A percentile compares a stretch with the other conserved stretches of the same genome.
Evolutionary conservation across 163 green algal genomes (phyloP).

Genomic region (Scenedesmus sp.): DNA sequence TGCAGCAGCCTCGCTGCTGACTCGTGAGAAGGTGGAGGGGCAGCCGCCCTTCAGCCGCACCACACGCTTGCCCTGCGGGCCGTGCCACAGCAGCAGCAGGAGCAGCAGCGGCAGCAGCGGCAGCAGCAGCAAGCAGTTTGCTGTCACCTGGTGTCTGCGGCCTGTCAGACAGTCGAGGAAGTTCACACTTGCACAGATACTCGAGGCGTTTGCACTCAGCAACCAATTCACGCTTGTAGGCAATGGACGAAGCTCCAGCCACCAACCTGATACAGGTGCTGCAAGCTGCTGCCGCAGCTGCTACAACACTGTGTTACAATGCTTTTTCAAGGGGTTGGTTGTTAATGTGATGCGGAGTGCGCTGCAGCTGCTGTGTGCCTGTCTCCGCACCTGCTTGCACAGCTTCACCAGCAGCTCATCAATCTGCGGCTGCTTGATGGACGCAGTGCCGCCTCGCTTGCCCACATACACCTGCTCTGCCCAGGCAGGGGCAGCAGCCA

Average conservation of each 20-base stretch:
- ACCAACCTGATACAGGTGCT: background rate
- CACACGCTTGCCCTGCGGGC: constrained; percentile 64
- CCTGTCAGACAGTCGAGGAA: too few species aligned
- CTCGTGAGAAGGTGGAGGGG: constrained; percentile 74
- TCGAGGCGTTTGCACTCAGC: too few species aligned
- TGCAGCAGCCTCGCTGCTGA: constrained; percentile 70
- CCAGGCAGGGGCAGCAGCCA: constrained; percentile 51
- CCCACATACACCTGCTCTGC: constrained; percentile 74
- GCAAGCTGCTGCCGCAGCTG: background rate
- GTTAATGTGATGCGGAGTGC: too few species aligned
- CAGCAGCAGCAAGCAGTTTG: background rate
- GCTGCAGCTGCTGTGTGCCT: background rate
- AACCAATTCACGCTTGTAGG: too few species aligned
- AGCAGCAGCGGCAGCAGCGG: background rate
- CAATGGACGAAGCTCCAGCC: background rate
- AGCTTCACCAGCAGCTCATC: constrained; percentile 71
- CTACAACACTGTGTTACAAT: background rate
- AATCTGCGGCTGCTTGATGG: constrained; percentile 75
- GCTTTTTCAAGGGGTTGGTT: too few species aligned
- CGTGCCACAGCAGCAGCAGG: background rate
- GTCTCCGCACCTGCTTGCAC: constrained; percentile 54
- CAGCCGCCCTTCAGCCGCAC: constrained; percentile 86
- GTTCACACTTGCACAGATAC: too few species aligned
- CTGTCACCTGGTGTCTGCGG: too few species aligned
- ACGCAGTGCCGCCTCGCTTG: constrained; percentile 72